Percentiles rank a stretch among this genome's conserved stretches.
Conservation (phyloP, 2,329 filamentous ascomycete genomes). For the Diaporthe vaccinii region DNA sequence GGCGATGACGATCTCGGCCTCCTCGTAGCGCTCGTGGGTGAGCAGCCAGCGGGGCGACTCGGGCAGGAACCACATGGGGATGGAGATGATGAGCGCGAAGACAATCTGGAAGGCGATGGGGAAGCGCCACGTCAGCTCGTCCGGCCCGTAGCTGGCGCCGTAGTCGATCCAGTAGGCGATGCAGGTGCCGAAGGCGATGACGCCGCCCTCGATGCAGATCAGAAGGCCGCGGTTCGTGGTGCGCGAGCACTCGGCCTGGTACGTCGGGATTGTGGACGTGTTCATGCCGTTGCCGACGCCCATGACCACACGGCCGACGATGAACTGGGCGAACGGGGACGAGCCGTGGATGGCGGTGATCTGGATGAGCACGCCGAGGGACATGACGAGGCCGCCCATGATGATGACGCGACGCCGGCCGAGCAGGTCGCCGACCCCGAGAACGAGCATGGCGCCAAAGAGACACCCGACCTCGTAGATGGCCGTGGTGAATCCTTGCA, state of each 20-base stretch:
- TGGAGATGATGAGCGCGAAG: constrained; percentile 51
- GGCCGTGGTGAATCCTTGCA: constrained; percentile 62
- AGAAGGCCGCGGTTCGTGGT: constrained; percentile 58
- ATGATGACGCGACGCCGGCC: constrained; percentile 68
- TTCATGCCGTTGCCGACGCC: constrained; percentile 67
- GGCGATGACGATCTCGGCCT: constrained; percentile 53
- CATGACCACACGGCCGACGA: constrained; percentile 63
- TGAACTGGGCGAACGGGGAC: constrained; percentile 58
- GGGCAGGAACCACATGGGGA: constrained; percentile 55
- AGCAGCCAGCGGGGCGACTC: constrained; percentile 58
- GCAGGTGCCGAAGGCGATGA: constrained; percentile 59
- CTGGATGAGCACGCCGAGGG: constrained; percentile 72
- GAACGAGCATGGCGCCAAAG: constrained; percentile 62
- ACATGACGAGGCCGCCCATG: constrained; percentile 69
- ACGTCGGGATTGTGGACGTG: constrained; percentile 61
- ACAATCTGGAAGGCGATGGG: constrained; percentile 61
- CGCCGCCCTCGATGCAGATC: constrained; percentile 60
- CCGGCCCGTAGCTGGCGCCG: constrained; percentile 54
- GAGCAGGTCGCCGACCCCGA: constrained; percentile 66
- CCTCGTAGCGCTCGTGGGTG: constrained; percentile 51
- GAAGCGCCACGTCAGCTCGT: constrained; percentile 66
- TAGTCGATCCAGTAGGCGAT: constrained; percentile 65
- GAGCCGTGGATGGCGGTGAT: constrained; percentile 52
- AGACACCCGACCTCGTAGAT: constrained; percentile 63
- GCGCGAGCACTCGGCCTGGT: constrained; percentile 62